A percentile compares a stretch with the other conserved stretches of the same genome.
These are phyloP conservation scores for Periconia macrospinosa DNA, from an alignment of 2,329 filamentous ascomycete species.

Conservation along the genomic window DNA sequence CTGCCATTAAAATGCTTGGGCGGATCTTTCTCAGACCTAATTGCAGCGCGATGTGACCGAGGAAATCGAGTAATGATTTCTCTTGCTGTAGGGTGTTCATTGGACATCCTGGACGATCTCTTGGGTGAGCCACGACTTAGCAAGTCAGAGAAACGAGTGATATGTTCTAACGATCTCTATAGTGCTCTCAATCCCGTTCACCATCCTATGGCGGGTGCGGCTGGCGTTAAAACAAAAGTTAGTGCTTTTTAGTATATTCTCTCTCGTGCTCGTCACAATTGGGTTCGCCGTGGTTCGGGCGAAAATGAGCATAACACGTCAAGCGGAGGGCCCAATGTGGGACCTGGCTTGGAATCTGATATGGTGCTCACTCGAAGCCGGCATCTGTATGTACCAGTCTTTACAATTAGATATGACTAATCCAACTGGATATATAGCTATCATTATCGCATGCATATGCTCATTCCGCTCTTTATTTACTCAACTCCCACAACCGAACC, in stretches of 20 bases:
- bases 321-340: neutral
- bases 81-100: too few species aligned
- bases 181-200: slow-evolving; percentile 13
- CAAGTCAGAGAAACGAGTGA: too few species aligned
- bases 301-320: neutral
- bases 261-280: slow-evolving; percentile 10
- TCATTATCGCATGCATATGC: neutral
- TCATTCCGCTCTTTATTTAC: neutral
- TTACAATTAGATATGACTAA: too few species aligned
- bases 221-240: slow-evolving; percentile 6
- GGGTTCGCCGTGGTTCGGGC: slow-evolving; percentile 12
- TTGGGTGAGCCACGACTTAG: too few species aligned
- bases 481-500: too few species aligned
- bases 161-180: slow-evolving; percentile 7
- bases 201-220: slow-evolving; percentile 9
- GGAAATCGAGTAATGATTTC: too few species aligned
- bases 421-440: neutral
- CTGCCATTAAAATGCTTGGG: neutral
- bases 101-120: too few species aligned
- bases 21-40: slow-evolving; percentile 4
- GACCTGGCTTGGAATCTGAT: neutral
- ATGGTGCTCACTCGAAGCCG: neutral
- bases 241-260: slow-evolving; percentile 12
- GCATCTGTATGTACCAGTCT: too few species aligned
- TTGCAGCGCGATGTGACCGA: slow-evolving; percentile 7